Evolutionary conservation across 768 basidiomycete genomes (phyloP), one percentile per base, ranked within the genome.

Genomic region (Kwoniella shandongensis): DNA sequence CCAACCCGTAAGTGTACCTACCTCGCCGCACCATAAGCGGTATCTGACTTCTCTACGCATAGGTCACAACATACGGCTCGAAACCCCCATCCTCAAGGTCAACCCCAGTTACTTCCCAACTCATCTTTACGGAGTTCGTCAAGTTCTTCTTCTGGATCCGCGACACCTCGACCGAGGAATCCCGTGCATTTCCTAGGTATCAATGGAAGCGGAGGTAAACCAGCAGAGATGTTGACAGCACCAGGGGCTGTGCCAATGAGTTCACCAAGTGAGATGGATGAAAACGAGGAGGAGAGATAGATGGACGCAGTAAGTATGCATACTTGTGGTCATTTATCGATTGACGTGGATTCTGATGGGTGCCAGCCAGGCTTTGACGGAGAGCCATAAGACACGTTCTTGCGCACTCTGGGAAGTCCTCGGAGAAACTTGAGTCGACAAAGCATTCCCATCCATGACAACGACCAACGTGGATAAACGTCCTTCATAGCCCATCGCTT

Each of bases 1-100:
- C 52, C 15, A 70, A 70, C 39, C 69, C 69, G 65, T 70, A 30
- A 57, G 68, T 53, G 27, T 7, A 23, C 30, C 11, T 32, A 35
- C 12, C 15, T 6, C n/a, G 30, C 26, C n/a, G 18, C 35, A 10
- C 38, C 13, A 18, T 25, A 6, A 23, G 7, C 20, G 18, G 15
- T 35, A 27, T 7, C 32, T 18, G 32, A 17, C 32, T 47, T 26
- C 29, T 35, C 26, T 42, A 13, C 32, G 13, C 6, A 18, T 25
- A 63, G 61, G 5, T 36, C 44, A 1, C 62, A 63, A 53, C 62
- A 63, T 41, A 63, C 62, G 1, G 41, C 62, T 56, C 57, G 62
- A 26, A 48, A 36, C 8, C 48, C 48, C 7, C 48, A 32, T 6
- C 32, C 32, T 13, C 32, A 25, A 15, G 4, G 26, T 42, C 59